Evolutionary conservation across 257 asterid genomes (phyloP).

Genomic region (Catharanthus roseus): DNA sequence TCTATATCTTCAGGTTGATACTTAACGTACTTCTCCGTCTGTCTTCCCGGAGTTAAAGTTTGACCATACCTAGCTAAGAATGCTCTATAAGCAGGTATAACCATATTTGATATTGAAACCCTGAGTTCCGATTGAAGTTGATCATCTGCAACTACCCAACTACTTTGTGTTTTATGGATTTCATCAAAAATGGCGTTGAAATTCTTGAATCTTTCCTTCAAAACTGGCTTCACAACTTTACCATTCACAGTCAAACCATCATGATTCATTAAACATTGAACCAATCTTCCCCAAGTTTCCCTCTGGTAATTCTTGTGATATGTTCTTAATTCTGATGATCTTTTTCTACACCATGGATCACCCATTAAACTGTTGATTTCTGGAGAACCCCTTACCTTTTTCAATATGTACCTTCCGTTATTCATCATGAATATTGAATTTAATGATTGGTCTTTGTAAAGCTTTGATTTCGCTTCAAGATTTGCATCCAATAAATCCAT

Average conservation of each 20-base stretch:
- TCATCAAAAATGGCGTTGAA: constrained; percentile 79
- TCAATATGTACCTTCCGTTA: constrained; percentile 80
- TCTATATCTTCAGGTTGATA: constrained; percentile 79
- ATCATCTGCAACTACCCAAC: constrained; percentile 83
- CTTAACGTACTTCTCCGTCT: constrained; percentile 86
- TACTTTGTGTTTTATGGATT: constrained; percentile 65
- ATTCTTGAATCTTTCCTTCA: constrained; percentile 82
- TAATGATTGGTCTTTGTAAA: constrained; percentile 57
- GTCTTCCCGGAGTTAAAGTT: constrained; percentile 72
- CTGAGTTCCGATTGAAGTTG: constrained; percentile 92
- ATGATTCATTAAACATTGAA: constrained; percentile 44
- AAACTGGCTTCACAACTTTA: constrained; percentile 63
- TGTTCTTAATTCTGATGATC: constrained; percentile 64
- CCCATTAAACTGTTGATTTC: constrained; percentile 55
- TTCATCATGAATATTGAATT: constrained; percentile 90
- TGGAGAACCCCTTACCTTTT: constrained; percentile 52
- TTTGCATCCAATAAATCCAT: constrained; percentile 62
- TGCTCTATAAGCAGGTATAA: constrained; percentile 87
- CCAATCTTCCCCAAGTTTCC: constrained; percentile 80
- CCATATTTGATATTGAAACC: constrained; percentile 90
- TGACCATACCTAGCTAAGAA: constrained; percentile 75
- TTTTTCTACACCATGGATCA: constrained; percentile 62
- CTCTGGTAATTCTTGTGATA: constrained; percentile 87
- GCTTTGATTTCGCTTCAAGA: constrained; percentile 65
- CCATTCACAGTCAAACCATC: constrained; percentile 70